These are phyloP conservation scores for Fusarium paranaense DNA, from an alignment of 2,329 filamentous ascomycete species.

Conservation along the genomic window DNA sequence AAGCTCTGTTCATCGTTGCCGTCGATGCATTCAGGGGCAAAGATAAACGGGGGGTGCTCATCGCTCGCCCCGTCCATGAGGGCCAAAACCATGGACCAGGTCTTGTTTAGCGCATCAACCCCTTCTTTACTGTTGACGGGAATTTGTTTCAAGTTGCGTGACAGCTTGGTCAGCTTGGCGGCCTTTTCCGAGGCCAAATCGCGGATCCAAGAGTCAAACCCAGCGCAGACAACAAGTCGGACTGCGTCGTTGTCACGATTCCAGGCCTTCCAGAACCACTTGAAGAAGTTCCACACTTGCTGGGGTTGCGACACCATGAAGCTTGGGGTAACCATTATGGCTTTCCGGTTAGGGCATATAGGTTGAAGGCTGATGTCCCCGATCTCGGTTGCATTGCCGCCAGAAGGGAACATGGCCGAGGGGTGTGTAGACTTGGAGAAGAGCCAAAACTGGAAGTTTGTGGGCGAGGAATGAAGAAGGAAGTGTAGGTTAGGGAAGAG, in stretches of 20 bases:
- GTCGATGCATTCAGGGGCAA: slow-evolving; percentile 62
- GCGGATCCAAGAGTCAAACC: slow-evolving; percentile 46
- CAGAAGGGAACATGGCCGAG: slow-evolving; percentile 23
- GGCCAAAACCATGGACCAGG: slow-evolving; percentile 29
- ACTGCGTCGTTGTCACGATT: slow-evolving; percentile 18
- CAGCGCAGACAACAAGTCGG: slow-evolving; percentile 47
- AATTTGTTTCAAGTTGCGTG: not conserved
- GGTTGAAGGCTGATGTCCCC: slow-evolving; percentile 43
- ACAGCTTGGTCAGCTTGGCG: not conserved
- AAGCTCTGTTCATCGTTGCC: slow-evolving; percentile 71
- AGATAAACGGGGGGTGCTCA: slow-evolving; percentile 51
- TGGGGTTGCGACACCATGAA: slow-evolving; percentile 55
- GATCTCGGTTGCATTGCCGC: slow-evolving; percentile 5
- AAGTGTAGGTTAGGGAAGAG: slow-evolving; percentile 53
- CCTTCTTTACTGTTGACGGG: slow-evolving; percentile 8
- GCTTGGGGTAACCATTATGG: slow-evolving; percentile 56
- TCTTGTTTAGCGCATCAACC: slow-evolving; percentile 40
- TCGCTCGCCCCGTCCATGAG: slow-evolving; percentile 32
- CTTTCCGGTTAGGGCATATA: slow-evolving; percentile 48
- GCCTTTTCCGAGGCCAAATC: slow-evolving; percentile 42
- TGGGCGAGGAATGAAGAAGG: slow-evolving; percentile 47
- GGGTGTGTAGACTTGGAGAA: slow-evolving; percentile 50
- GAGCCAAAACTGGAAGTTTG: slow-evolving; percentile 53
- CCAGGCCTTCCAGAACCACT: slow-evolving; percentile 49
- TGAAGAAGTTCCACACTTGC: slow-evolving; percentile 50